Base-by-base conservation (phyloP, 2,329 filamentous ascomycete species). In the Tolypocladium sp. region DNA sequence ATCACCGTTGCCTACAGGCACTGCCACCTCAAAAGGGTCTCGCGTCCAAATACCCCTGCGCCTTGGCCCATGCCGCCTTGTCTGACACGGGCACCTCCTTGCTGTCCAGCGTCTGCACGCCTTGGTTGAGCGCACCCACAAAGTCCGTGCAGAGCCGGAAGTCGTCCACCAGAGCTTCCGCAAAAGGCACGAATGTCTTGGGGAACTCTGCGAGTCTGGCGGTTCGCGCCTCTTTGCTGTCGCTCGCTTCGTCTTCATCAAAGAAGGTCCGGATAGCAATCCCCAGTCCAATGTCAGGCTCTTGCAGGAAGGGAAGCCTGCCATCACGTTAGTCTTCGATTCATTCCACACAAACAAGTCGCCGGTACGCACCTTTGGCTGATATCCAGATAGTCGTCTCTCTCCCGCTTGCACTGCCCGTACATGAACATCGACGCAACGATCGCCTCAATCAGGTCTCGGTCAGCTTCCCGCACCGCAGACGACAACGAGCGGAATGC, bases 371-470 rank as follows among this genome's bases (percentile, higher is more conserved):
- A 93, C 91, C 83, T 84, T 64, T 90, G 82, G 64, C 87, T 87
- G 60, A 97, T 79, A 54, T 88, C 82, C 58, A 85, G 74, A 61
- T 85, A 82, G 68, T 90, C 87, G 15, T 82, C 78, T 58, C 86
- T 80, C 60, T 88, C 83, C 44, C 92, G 84, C 60, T 89, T 82
- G 25, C 87, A 89, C 67, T 95, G 90, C 8, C 87, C 91, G 66
- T 87, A 87, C 67, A 97, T 79, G 65, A 97, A 87, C 77, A 96
- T 84, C 37, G 89, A 88, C 7, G 87, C 87, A 25, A 92, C 79
- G 63, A 93, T 84, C 49, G 91, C 89, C 74, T 99, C 94, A 17
- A 94, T 77, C 41, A 97, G 76, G 70, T 96, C 92, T 55, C 94
- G 85, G 63, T 96, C 81, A 40, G 87, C 85, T 63, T 88, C 85